phyloP scores from a whole-genome alignment of 2,329 filamentous ascomycete genomes.

The Zalaria sp. region DNA sequence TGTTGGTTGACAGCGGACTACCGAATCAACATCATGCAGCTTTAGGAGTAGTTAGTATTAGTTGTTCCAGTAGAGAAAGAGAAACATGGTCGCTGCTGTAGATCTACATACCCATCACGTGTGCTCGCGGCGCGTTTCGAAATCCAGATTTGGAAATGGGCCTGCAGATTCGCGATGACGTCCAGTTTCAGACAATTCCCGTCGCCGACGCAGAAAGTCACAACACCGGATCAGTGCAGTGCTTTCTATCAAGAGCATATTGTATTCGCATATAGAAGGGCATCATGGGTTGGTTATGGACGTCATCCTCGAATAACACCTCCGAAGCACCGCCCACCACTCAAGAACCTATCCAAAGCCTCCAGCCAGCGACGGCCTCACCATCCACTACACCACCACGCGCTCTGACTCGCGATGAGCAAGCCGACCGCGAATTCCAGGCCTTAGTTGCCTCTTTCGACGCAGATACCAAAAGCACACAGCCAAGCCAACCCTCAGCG shows the following conservation, averaged over 20 bases:
- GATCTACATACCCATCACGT: background rate
- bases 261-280: background rate
- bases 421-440: conserved; percentile 40
- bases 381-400: conserved; percentile 13
- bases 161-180: background rate
- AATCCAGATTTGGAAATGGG: background rate
- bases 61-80: too few species aligned
- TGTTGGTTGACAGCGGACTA: too few species aligned
- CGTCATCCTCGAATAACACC: conserved; percentile 7
- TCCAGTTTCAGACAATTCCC: too few species aligned
- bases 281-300: conserved; percentile 12
- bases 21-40: too few species aligned
- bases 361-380: conserved; percentile 14
- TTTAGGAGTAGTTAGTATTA: too few species aligned
- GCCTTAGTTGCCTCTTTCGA: conserved; percentile 37
- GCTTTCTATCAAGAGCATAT: too few species aligned
- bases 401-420: conserved; percentile 25
- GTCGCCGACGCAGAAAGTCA: too few species aligned
- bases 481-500: too few species aligned
- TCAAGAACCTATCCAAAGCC: conserved; percentile 10
- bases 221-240: too few species aligned
- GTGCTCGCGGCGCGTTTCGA: background rate
- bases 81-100: too few species aligned
- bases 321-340: conserved; percentile 1
- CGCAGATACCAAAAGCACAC: too few species aligned